Evolutionary conservation across 257 asterid genomes (phyloP).

Genomic region (Nicotiana tabacum): DNA sequence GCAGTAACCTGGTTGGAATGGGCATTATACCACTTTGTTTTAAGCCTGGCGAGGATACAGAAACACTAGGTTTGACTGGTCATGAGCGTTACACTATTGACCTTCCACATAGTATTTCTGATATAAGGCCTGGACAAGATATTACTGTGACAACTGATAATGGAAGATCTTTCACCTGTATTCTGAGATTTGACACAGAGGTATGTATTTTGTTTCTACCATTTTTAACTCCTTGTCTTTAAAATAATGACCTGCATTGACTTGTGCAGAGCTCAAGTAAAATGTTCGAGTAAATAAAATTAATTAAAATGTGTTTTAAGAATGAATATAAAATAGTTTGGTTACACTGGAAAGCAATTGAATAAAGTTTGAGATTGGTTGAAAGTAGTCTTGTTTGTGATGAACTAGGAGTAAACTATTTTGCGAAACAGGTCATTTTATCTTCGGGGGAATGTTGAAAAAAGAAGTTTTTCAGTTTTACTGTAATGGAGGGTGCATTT

Average conservation of each 20-base stretch:
- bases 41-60: constrained; percentile 83
- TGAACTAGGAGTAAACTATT: no score
- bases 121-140: constrained; percentile 79
- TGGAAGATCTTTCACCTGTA: constrained; percentile 71
- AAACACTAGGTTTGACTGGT: constrained; percentile 71
- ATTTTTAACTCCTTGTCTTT: neutral
- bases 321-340: neutral
- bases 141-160: constrained; percentile 60
- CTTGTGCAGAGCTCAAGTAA: neutral
- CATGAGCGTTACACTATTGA: constrained; percentile 75
- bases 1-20: constrained; percentile 95
- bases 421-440: no score
- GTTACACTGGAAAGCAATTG: neutral
- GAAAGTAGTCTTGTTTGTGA: neutral
- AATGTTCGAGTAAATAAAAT: neutral
- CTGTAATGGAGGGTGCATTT: neutral
- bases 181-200: constrained; percentile 80
- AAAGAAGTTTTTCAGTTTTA: neutral
- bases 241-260: neutral
- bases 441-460: neutral
- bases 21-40: constrained; percentile 91
- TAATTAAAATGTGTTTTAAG: neutral
- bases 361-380: neutral
- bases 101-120: constrained; percentile 62
- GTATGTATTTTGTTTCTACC: constrained; percentile 25